Conservation (phyloP, 2,329 filamentous ascomycete genomes). For the Penicillium sumatraense region DNA sequence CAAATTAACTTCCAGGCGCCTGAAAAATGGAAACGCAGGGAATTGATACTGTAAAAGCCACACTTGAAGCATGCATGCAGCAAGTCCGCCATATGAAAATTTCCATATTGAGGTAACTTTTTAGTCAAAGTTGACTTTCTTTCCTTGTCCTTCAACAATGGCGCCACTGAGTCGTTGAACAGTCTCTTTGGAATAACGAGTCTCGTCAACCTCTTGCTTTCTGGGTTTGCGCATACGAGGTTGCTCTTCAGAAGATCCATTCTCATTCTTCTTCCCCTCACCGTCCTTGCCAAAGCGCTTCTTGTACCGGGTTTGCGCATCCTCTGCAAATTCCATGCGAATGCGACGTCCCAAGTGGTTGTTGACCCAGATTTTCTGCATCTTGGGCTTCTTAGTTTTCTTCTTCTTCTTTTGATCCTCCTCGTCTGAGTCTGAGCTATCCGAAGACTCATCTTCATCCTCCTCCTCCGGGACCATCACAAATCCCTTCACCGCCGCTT, state of each 20-base stretch:
- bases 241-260: slow-evolving; percentile 29
- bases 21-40: slow-evolving; percentile 1
- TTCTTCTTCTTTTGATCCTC: slow-evolving; percentile 36
- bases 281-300: slow-evolving; percentile 86
- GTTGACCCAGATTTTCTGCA: slow-evolving; percentile 78
- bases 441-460: slow-evolving; percentile 49
- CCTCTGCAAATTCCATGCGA: slow-evolving; percentile 92
- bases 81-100: neutral
- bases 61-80: slow-evolving; percentile 3
- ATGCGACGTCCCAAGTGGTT: slow-evolving; percentile 77
- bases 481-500: slow-evolving; percentile 79
- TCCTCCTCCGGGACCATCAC: slow-evolving; percentile 63
- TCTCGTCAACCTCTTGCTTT: slow-evolving; percentile 42
- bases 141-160: slow-evolving; percentile 77
- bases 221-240: slow-evolving; percentile 31
- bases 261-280: slow-evolving; percentile 39
- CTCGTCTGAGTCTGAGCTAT: slow-evolving; percentile 32
- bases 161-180: slow-evolving; percentile 73
- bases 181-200: slow-evolving; percentile 55
- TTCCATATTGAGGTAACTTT: neutral
- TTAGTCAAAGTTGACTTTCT: slow-evolving; percentile 80
- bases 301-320: slow-evolving; percentile 85
- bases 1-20: slow-evolving; percentile 1
- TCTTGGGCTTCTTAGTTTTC: slow-evolving; percentile 46
- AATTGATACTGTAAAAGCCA: neutral